Conservation (phyloP, 495 filamentous ascomycete genomes). For the Pyronema omphalodes region DNA sequence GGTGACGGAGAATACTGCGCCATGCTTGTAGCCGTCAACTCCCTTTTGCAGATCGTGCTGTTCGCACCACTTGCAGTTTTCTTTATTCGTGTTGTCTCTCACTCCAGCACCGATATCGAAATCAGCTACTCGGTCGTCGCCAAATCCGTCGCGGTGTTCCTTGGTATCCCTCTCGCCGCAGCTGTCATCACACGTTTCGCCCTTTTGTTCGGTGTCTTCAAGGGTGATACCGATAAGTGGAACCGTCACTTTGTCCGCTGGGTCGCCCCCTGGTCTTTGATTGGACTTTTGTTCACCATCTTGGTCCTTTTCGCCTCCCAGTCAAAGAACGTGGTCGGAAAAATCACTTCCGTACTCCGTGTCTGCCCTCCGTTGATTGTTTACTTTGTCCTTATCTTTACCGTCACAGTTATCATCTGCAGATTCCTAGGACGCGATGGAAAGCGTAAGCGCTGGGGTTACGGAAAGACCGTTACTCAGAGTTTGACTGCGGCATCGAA, state of each 20-base stretch:
- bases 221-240: slow-evolving; percentile 40
- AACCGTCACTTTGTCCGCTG: slow-evolving; percentile 50
- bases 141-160: slow-evolving; percentile 62
- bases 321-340: slow-evolving; percentile 58
- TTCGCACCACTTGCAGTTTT: slow-evolving; percentile 66
- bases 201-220: slow-evolving; percentile 30
- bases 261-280: slow-evolving; percentile 53
- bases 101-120: slow-evolving; percentile 22
- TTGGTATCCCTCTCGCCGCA: slow-evolving; percentile 67
- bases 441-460: slow-evolving; percentile 37
- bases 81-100: slow-evolving; percentile 54
- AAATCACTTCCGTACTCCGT: slow-evolving; percentile 64
- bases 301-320: slow-evolving; percentile 71
- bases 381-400: slow-evolving; percentile 63
- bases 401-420: slow-evolving; percentile 36
- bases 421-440: slow-evolving; percentile 17
- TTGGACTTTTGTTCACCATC: slow-evolving; percentile 75
- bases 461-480: slow-evolving; percentile 55
- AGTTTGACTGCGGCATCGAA: slow-evolving; percentile 91
- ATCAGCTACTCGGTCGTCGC: slow-evolving; percentile 56
- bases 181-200: slow-evolving; percentile 56
- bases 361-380: slow-evolving; percentile 65
- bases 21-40: slow-evolving; percentile 77
- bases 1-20: slow-evolving; percentile 76
- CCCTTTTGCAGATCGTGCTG: slow-evolving; percentile 67